Base-by-base conservation (phyloP, 2,329 filamentous ascomycete genomes). In the Nectriaceae sp. region DNA sequence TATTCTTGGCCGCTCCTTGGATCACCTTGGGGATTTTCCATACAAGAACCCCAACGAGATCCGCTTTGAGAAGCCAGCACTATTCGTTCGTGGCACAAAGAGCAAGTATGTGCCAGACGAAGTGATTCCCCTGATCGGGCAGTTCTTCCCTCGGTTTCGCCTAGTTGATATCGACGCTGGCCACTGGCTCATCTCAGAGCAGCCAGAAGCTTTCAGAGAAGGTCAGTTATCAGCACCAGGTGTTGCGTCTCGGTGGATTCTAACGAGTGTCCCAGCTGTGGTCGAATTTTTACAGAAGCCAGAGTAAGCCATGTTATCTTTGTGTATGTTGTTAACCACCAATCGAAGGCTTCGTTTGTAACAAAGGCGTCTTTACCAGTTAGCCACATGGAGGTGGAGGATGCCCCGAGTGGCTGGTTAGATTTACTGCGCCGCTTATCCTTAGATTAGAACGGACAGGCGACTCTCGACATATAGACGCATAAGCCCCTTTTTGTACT, bases 101-200 rank as follows among this genome's bases (percentile, higher is more conserved):
- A 93, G 88, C 70, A 81, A 79, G 58, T 96, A 95, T 67, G 83
- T 95, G 3, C 82, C 88, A 4, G 89, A 95, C 65, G 90, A 95
- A 70, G 80, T 84, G 44, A 70, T 95, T 40, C 89, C 89, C n/a
- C 72, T 87, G 16, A 86, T 94, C 58, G 89, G 89, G 3, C 78
- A 83, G 54, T 94, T 95, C 71, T 96, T 96, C 64, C 90, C 90
- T 11, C 76, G 77, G 20, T 96, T 94, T 63, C 73, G 82, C 65
- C 63, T 94, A 22, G 82, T 77, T 41, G 87, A 93, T 69, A 73
- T 96, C 24, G 85, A 94, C 31, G 80, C 85, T 8, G 90, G 90
- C 0, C 90, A 96, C 68, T 96, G 90, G 90, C 75, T 96, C 4
- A 91, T 93, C 53, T 90, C 88, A n/a, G 90, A 96, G 74, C 86